phyloP scores from a whole-genome alignment of 345 rosid species.

The Geranium rotundifolium region DNA sequence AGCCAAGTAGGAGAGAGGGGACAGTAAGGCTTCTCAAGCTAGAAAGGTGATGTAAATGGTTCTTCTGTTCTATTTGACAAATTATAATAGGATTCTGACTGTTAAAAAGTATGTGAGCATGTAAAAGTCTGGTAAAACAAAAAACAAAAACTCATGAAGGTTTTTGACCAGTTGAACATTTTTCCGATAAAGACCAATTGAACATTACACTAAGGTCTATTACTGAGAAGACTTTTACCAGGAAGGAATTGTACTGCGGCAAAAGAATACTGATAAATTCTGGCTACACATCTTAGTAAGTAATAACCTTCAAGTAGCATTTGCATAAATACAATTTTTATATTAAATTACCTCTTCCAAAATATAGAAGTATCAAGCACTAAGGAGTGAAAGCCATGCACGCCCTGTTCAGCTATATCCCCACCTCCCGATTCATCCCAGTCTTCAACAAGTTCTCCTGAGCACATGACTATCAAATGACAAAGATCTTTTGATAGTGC shows the following conservation, averaged over 20 bases:
- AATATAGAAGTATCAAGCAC: constrained; percentile 77
- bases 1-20: background rate
- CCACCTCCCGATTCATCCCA: constrained; percentile 21
- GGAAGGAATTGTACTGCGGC: background rate
- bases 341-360: constrained; percentile 39
- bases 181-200: too few species aligned
- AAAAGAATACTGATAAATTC: background rate
- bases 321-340: background rate
- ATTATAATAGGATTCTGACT: background rate
- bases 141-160: too few species aligned
- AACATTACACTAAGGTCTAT: background rate
- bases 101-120: background rate
- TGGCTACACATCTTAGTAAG: background rate
- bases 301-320: background rate
- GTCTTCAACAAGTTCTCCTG: constrained; percentile 59
- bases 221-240: background rate
- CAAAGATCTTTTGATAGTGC: constrained; percentile 87
- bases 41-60: background rate
- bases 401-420: constrained; percentile 20
- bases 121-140: too few species aligned
- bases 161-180: too few species aligned
- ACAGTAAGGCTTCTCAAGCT: background rate
- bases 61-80: background rate
- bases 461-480: constrained; percentile 61
- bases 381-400: constrained; percentile 61